Conservation (phyloP, 176 grass and related monocot genomes). For the Panicum miliaceum region DNA sequence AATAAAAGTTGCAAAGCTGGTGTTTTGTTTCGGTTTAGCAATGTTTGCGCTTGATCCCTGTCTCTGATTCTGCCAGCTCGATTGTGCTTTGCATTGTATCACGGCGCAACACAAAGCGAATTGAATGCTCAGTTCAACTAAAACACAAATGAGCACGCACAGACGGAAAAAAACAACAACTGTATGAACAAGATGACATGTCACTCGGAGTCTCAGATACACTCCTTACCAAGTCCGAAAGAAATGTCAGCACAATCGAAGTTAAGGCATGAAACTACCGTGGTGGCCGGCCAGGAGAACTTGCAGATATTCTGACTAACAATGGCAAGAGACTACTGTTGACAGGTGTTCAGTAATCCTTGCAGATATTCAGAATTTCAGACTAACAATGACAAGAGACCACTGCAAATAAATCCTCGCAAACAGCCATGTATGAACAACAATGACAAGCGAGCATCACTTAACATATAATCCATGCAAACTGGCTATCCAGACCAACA, state of each 20-base stretch:
- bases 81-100: neutral
- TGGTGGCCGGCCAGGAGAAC: too few species aligned
- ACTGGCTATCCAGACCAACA: neutral
- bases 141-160: neutral
- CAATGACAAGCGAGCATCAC: neutral
- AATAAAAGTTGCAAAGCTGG: conserved; percentile 34
- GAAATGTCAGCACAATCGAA: too few species aligned
- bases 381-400: neutral
- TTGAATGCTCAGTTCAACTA: too few species aligned
- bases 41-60: neutral
- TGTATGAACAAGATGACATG: too few species aligned
- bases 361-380: too few species aligned
- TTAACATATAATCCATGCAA: neutral
- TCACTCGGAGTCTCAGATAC: too few species aligned
- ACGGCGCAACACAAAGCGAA: neutral
- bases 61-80: neutral
- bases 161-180: neutral
- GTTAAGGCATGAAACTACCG: too few species aligned
- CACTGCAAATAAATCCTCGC: neutral
- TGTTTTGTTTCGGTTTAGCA: neutral
- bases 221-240: too few species aligned
- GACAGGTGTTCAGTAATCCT: neutral
- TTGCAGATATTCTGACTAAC: too few species aligned
- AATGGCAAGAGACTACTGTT: too few species aligned
- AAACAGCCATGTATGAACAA: neutral